Base-by-base conservation (phyloP, 768 basidiomycete species). In the Kwoniella shandongensis region DNA sequence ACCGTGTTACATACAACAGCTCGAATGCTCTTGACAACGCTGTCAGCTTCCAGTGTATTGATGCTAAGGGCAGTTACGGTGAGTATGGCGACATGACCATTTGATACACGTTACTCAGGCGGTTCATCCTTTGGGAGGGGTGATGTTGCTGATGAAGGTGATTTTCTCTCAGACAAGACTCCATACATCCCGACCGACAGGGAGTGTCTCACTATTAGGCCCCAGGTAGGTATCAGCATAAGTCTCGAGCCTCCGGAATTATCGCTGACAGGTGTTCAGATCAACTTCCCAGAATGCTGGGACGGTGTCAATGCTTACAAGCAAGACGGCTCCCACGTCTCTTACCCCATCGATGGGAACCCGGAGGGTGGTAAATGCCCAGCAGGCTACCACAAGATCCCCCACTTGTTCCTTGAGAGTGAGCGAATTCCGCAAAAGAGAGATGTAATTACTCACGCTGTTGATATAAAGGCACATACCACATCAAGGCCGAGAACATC, bases 281-380 rank as follows among this genome's bases (percentile, higher is more conserved):
- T 56, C n/a, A 40, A 46, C 45, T 69, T 69, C 46, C 67, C 67
- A 4, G 44, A 49, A 22, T 69, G 63, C 50, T 69, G 67, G 67
- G 62, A 69, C 35, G 67, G 67, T 3, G 51, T 54, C 15, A 61
- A 69, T 27, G 32, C 61, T 0, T 69, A 55, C 49, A 54, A 62
- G 22, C 23, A 54, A 7, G 57, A 62, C 42, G 63, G 63, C 46
- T 47, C 60, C n/a, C 67, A 69, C 39, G 67, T 69, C 13, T 29
- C 63, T 0, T 69, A 69, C 44, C 63, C 63, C 2, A 18, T 52
- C 8, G 59, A 46, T 6, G 40, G 49, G 4, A 54, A 55, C 29
- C 54, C 54, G 8, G 60, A 68, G 39, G 50, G 57, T 32, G 66
- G 63, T 0, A 26, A 38, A 15, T 68, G 66, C 42, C 63, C 63